Evolutionary conservation across 1,284 basidiomycete genomes (phyloP), one percentile per base, ranked within the genome.

Genomic region (Taiwanofungus camphoratus): DNA sequence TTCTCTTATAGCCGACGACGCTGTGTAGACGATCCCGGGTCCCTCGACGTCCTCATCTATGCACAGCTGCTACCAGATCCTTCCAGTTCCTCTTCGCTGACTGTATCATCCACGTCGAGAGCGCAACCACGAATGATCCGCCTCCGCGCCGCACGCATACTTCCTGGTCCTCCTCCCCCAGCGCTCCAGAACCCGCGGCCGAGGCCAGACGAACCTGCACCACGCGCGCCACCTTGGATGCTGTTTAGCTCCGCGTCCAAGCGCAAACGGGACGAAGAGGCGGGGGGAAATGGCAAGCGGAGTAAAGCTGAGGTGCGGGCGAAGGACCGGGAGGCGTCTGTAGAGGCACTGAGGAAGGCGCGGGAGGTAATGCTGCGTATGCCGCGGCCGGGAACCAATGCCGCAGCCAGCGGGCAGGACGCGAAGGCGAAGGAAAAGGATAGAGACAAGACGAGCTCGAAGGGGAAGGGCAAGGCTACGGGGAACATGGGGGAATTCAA

Each of bases 171-270:
- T 7, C 68, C 70, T 12, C 58, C 61, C 1, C 31, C 53, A 3
- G 41, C 55, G 24, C 64, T 49, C 15, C 60, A 49, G 41, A 49
- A 41, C 22, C 72, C 77, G 15, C 57, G 69, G 1, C 84, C 85
- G 2, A 70, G 86, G 22, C 85, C 86, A 0, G 85, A 88, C 50
- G 86, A 88, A 48, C 85, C 82, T 0, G 85, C 78, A 2, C 85
- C 84, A 6, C 81, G 86, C 15, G 69, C 72, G 31, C 81, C 82
- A 0, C 79, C 80, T 3, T n/a, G n/a, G n/a, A 48, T 54, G 13
- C 57, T 43, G 58, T 67, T 57, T 31, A 46, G 44, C 15, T 46
- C 32, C 37, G 34, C 15, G 39, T 21, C 36, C 21, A 54, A 52
- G 52, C 60, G 55, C 56, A 68, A 46, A 48, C 58, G 41, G 53